Evolutionary conservation across 192 early-diverging fungal genomes (phyloP), one percentile per base, ranked within the genome.

Genomic region (Podila horticola): DNA sequence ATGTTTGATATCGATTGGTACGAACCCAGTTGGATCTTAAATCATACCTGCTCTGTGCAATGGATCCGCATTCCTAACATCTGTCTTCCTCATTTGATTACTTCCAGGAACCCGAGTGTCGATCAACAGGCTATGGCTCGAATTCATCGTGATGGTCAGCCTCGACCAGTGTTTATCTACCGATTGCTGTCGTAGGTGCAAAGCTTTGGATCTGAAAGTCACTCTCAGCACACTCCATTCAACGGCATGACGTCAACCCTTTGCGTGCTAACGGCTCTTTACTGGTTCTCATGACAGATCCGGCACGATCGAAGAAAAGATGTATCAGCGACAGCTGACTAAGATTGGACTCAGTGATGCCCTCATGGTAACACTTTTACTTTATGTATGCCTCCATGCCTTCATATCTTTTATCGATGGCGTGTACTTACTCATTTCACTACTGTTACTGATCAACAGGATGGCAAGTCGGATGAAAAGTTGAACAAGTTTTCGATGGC

Each of bases 1-100:
- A 68, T 90, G 41, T 87, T 87, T 69, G 90, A 90, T 64, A 87
- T 86, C 55, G 91, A 90, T 62, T 92, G 91, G 91, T 90, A 90
- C 55, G 74, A 45, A 36, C 19, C 26, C 13, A 2, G 0, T 3
- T 45, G 41, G 15, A 17, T 45, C 13, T 45, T 3, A 45, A 17
- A 15, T 45, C 15, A 3, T 15, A 12, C 13, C 15, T 17, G 11
- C 15, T 45, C 1, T 8, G 4, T 0, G 0, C 15, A 45, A 45
- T 15, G 41, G 41, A 12, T 17, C 8, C 15, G 2, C 8, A 13
- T 45, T 0, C 4, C 4, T 45, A 45, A 45, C 3, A 2, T 0
- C 15, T 15, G 41, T 15, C 13, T 45, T 24, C 4, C 24, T 4
- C 6, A 4, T 17, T n/a, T 24, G n/a, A n/a, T 45, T 4, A 31